Base-by-base conservation (phyloP, 768 basidiomycete species). In the Boletellus sp. region DNA sequence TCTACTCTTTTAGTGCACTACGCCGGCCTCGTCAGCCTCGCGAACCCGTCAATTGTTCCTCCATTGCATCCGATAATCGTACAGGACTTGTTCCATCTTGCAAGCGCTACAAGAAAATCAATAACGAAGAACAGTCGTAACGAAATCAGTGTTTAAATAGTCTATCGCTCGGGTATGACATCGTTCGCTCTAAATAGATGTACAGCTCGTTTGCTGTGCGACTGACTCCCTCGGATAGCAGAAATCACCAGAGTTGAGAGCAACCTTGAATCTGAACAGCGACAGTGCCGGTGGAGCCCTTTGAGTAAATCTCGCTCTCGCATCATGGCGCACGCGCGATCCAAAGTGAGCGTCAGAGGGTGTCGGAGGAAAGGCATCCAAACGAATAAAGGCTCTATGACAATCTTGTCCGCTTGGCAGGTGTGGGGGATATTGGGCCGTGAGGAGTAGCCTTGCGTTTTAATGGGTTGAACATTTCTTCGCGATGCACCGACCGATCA, bases 401-500 rank as follows among this genome's bases (percentile, higher is more conserved):
- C 28, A 26, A 22, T 47, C 51, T 68, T 23, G 38, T 24, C 40
- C 47, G 58, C 49, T 66, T 68, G 39, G 58, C 57, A 17, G 62
- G 62, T 16, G 56, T 47, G 23, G 53, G 39, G 7, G 50, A 36
- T 3, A 39, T 7, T 15, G 9, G 50, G 17, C 43, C 36, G 3
- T 5, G 10, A 2, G 53, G 47, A 31, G 53, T 45, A 13, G 43
- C 40, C 39, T 44, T 70, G 38, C 66, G 62, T 41, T 70, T 70
- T 48, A 43, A 36, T 3, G 48, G 44, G 35, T 46, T 52, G 28
- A 50, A 36, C 12, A 49, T 5, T 12, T 20, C 51, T 20, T 37
- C 37, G 2, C 22, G 37, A 36, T 2, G 26, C 9, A 35, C 15
- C 6, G 20, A 34, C 16, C 36, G 34, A 37, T 36, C 13, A 3